These are phyloP conservation scores for Trametes pubescens DNA, from an alignment of 1,284 basidiomycete species.

Conservation along the genomic window DNA sequence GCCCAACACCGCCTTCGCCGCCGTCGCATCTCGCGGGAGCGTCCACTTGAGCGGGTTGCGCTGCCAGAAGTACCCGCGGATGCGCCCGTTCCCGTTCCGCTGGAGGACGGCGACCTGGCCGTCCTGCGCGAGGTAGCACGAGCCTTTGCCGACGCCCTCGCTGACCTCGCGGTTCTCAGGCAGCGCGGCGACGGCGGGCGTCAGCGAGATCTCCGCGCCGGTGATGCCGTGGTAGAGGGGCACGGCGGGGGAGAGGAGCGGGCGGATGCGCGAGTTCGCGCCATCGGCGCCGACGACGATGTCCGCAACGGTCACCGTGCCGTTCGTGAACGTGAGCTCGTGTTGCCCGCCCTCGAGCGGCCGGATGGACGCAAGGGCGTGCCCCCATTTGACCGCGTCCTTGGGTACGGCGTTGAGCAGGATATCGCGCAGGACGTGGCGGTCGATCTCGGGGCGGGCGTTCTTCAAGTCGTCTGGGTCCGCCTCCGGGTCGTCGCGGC, in stretches of 20 bases:
- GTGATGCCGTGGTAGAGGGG: conserved; percentile 6
- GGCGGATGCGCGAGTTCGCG: conserved; percentile 39
- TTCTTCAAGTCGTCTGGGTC: conserved; percentile 1
- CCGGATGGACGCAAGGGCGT: no score
- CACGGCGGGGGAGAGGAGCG: conserved; percentile 25
- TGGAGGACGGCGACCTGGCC: conserved; percentile 4
- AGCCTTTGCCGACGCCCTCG: conserved; percentile 1
- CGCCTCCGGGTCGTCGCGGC: neutral
- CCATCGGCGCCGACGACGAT: conserved; percentile 56
- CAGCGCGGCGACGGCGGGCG: conserved; percentile 6
- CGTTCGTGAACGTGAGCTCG: conserved; percentile 15
- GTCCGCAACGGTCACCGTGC: neutral
- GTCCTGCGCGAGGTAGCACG: conserved; percentile 5
- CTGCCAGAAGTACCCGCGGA: conserved; percentile 13
- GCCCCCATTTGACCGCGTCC: conserved; percentile 1
- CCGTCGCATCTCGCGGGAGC: conserved; percentile 1
- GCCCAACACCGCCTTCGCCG: conserved; percentile 11
- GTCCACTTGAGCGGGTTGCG: conserved; percentile 8
- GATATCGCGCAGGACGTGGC: conserved; percentile 11
- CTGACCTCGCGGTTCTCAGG: conserved; percentile 11
- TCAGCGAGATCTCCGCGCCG: conserved; percentile 9
- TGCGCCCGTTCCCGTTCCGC: conserved; percentile 13
- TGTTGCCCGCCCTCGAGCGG: conserved; percentile 2
- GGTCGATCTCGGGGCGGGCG: conserved; percentile 12
- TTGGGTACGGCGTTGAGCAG: conserved; percentile 7